Conservation (phyloP, 352 stramenopile species). For the Globisporangium uncinulatum region DNA sequence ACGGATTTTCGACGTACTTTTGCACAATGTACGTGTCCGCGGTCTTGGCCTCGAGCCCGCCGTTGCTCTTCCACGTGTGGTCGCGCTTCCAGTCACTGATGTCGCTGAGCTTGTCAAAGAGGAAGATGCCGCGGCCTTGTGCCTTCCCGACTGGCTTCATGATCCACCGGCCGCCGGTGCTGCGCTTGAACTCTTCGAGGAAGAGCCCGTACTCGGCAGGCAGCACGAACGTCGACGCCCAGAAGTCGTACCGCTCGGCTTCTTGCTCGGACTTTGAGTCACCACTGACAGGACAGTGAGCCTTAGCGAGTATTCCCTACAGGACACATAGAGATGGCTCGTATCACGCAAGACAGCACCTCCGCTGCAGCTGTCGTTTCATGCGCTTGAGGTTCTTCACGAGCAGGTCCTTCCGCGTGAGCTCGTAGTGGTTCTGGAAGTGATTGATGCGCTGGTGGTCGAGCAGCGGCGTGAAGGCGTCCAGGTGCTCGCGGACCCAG, state of each 20-base stretch:
- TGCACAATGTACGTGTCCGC: constrained; percentile 87
- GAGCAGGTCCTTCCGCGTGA: constrained; percentile 92
- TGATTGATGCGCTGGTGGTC: constrained; percentile 76
- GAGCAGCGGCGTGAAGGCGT: constrained; percentile 55
- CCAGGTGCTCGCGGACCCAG: constrained; percentile 83
- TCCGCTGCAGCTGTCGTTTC: constrained; percentile 47
- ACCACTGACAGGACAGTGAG: background rate
- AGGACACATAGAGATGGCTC: too few relatives aligned
- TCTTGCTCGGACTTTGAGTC: too few relatives aligned
- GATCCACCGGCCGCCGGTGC: constrained; percentile 89
- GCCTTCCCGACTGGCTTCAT: constrained; percentile 91
- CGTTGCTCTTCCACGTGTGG: constrained; percentile 33
- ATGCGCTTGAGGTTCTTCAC: constrained; percentile 94
- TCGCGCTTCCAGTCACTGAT: too few relatives aligned
- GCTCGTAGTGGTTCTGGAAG: constrained; percentile 90
- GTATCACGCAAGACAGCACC: background rate
- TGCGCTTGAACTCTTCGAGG: constrained; percentile 86
- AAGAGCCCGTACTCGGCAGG: constrained; percentile 92
- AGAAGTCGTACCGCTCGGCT: constrained; percentile 47
- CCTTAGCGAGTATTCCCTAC: background rate
- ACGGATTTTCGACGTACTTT: constrained; percentile 87
- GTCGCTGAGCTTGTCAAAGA: constrained; percentile 85
- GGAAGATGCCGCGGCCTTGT: constrained; percentile 92
- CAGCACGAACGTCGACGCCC: constrained; percentile 90
- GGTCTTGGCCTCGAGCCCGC: constrained; percentile 8